Conservation (phyloP, 208 protist species). For the Trypanosoma theileri region DNA sequence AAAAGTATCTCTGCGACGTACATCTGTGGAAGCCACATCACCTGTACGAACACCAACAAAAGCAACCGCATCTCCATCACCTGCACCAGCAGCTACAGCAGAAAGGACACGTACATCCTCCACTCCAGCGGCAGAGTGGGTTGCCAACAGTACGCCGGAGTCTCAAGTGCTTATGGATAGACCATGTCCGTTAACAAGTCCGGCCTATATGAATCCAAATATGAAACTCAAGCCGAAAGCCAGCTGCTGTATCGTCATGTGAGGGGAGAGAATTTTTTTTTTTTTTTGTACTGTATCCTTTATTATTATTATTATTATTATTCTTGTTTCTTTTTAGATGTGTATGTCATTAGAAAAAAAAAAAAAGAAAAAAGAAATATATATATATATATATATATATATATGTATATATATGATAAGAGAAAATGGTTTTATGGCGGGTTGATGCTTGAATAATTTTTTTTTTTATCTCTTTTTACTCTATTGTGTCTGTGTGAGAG, state of each 20-base stretch:
- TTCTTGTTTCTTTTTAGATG: neutral
- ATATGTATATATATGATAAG: slow-evolving; percentile 2
- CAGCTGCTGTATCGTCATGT: slow-evolving; percentile 16
- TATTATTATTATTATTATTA: neutral
- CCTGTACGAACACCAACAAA: no score
- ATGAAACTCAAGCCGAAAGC: slow-evolving; percentile 6
- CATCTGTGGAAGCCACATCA: no score
- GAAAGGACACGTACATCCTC: no score
- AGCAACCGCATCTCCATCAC: no score
- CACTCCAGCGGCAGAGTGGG: no score
- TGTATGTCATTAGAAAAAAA: neutral
- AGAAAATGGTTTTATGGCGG: neutral
- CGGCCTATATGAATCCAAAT: neutral
- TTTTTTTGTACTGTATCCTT: neutral
- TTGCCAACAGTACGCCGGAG: no score
- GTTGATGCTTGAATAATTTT: slow-evolving; percentile 19
- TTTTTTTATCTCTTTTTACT: slow-evolving; percentile 14
- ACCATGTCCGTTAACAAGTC: neutral
- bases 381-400: slow-evolving; percentile 5
- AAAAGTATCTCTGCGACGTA: no score
- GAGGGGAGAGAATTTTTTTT: neutral
- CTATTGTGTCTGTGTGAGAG: neutral
- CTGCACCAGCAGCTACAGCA: neutral
- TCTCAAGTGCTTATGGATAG: no score
- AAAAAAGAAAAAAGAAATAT: slow-evolving; percentile 5